phyloP scores from a whole-genome alignment of 116 monocot species.

The Papilionanthe hybrid region DNA sequence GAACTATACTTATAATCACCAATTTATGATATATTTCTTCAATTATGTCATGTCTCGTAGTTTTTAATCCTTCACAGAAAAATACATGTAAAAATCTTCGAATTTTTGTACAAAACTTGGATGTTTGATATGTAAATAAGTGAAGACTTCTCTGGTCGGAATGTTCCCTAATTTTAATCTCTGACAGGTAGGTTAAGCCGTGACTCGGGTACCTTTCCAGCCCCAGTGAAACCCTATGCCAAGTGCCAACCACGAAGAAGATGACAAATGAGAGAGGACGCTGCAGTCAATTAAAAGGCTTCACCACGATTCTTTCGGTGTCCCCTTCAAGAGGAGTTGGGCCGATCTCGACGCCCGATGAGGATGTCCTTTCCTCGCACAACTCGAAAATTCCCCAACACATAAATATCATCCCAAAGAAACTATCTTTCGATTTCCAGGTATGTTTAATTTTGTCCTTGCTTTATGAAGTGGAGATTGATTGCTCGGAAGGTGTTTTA shows the following conservation, averaged over 20 bases:
- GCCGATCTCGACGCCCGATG: neutral
- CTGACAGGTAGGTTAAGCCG: neutral
- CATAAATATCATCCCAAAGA: neutral
- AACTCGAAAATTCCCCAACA: neutral
- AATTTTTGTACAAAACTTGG: too few relatives aligned
- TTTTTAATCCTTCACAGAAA: too few relatives aligned
- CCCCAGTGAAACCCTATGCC: neutral
- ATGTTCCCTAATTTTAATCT: too few relatives aligned
- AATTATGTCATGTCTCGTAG: too few relatives aligned
- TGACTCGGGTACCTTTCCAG: neutral
- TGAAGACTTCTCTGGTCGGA: too few relatives aligned
- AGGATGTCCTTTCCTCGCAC: constrained; percentile 1
- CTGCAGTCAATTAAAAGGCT: neutral
- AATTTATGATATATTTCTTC: too few relatives aligned
- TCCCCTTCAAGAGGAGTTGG: neutral
- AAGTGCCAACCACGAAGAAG: neutral
- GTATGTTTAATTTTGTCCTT: neutral
- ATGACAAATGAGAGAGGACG: constrained; percentile 5
- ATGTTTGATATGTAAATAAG: too few relatives aligned
- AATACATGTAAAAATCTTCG: too few relatives aligned
- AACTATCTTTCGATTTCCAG: neutral
- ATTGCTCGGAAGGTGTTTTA: neutral
- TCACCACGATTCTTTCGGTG: neutral
- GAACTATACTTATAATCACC: too few relatives aligned
- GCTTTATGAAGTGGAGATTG: neutral